A percentile compares a stretch with the other conserved stretches of the same genome.
Conservation (phyloP, 805 yeast genomes). For the Saccharomyces eubayanus region DNA sequence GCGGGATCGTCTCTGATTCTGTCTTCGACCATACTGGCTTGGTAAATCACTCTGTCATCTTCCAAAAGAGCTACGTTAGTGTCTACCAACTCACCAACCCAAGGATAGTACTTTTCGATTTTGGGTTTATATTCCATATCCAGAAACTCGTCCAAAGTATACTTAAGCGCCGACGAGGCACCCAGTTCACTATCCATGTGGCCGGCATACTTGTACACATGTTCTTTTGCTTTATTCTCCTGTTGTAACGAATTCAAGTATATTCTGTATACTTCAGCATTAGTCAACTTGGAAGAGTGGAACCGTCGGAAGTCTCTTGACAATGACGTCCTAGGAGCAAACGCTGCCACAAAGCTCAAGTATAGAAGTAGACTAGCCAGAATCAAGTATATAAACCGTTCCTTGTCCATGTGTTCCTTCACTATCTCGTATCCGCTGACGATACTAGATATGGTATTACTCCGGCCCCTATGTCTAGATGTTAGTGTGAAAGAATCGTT, state of each 20-base stretch:
- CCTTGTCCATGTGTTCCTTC: constrained; percentile 26
- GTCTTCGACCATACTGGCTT: constrained; percentile 47
- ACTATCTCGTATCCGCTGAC: constrained; percentile 24
- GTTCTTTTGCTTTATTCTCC: constrained; percentile 29
- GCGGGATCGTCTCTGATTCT: constrained; percentile 38
- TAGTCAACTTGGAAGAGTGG: constrained; percentile 57
- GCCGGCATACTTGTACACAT: constrained; percentile 18
- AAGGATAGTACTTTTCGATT: constrained; percentile 49
- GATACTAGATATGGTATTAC: constrained; percentile 25
- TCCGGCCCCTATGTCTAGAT: constrained; percentile 16
- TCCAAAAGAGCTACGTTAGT: constrained; percentile 32
- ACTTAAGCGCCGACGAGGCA: constrained; percentile 38
- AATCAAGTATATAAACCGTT: constrained; percentile 19
- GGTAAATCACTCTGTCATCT: constrained; percentile 34
- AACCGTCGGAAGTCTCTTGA: constrained; percentile 72
- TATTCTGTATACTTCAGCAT: constrained; percentile 59
- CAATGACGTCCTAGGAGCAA: constrained; percentile 77
- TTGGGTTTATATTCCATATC: constrained; percentile 44
- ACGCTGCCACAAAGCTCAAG: constrained; percentile 53
- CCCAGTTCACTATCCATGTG: constrained; percentile 33
- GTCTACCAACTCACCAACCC: constrained; percentile 44
- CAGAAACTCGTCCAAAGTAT: constrained; percentile 42
- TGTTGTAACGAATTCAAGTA: constrained; percentile 38
- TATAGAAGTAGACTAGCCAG: constrained; percentile 22
- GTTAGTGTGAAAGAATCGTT: background rate